A percentile compares a stretch with the other conserved stretches of the same genome.
phyloP scores from a whole-genome alignment of 257 asterid species.

The Sherardia arvensis region DNA sequence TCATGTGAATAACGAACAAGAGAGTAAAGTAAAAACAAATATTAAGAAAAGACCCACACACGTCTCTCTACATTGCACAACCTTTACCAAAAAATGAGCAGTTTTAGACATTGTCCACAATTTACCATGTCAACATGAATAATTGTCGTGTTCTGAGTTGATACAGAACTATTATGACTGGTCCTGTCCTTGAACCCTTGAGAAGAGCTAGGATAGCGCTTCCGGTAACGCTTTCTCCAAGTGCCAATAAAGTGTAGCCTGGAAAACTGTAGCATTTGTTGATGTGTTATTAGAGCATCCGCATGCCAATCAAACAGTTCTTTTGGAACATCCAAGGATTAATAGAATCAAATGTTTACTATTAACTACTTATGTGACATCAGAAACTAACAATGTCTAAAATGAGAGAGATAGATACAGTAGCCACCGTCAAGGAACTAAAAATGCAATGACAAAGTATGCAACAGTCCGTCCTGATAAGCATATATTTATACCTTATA shows the following conservation, averaged over 20 bases:
- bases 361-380: not conserved
- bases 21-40: not conserved
- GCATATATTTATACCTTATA: not conserved
- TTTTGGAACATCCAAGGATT: not conserved
- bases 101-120: slow-evolving; percentile 5
- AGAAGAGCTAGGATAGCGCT: slow-evolving; percentile 49
- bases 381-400: slow-evolving; percentile 7
- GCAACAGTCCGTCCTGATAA: not conserved
- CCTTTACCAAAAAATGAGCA: not conserved
- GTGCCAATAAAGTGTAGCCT: slow-evolving; percentile 98
- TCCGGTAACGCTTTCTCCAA: slow-evolving; percentile 92
- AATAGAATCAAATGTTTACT: not conserved
- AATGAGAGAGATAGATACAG: no score
- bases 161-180: slow-evolving; percentile 21
- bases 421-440: not conserved
- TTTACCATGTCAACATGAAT: slow-evolving; percentile 88
- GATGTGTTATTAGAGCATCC: slow-evolving; percentile 4
- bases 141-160: slow-evolving; percentile 35
- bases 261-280: slow-evolving; percentile 52
- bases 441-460: not conserved
- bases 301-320: slow-evolving; percentile 8
- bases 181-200: slow-evolving; percentile 31
- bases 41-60: not conserved
- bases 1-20: not conserved
- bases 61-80: not conserved